Evolutionary conservation across 495 filamentous ascomycete species (phyloP), one percentile per base, ranked within the genome.

Genomic region (Penicillium maclennaniae): DNA sequence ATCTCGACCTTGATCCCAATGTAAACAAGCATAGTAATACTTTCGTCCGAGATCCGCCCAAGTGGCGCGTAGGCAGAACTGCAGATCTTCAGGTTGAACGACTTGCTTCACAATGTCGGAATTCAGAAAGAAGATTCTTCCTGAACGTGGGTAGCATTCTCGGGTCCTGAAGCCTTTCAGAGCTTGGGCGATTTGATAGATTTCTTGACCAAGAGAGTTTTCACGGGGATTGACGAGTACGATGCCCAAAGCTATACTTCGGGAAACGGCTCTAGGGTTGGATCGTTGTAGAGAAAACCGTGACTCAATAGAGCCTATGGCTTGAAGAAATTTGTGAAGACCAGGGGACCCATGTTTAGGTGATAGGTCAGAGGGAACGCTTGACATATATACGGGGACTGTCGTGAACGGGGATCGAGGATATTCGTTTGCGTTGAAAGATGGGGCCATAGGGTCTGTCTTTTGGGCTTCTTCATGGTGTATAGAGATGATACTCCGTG

Each of bases 51-150:
- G 55, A 16, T 56, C 46, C 7, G 55, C 40, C 74, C 74, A 75
- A 5, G 68, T 70, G 6, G 58, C 39, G 1, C 48, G 58, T 4
- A 74, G 47, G 28, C 63, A 67, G 21, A 67, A 71, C 6, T 51
- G 55, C 2, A 38, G 5, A 57, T 67, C 58, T 0, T 53, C 59
- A 20, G 57, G 45, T 3, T 51, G 40, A 2, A 48, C 27, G 17
- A 49, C 45, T n/a, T 58, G 51, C 15, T 47, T 17, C 6, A 73
- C 39, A 15, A 75, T 54, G 14, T 43, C 47, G 9, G 56, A 51
- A 31, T 67, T 56, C 20, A 77, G 51, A 44, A 77, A 59, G 49
- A 77, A 70, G 7, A 77, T 67, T 10, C 57, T 66, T 12, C 68
- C 71, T 46, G 15, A 31, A 17, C 12, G 61, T 55, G 9, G 57